Evolutionary conservation across 139 green algal genomes (phyloP).

Genomic region (Micractinium conductrix): DNA sequence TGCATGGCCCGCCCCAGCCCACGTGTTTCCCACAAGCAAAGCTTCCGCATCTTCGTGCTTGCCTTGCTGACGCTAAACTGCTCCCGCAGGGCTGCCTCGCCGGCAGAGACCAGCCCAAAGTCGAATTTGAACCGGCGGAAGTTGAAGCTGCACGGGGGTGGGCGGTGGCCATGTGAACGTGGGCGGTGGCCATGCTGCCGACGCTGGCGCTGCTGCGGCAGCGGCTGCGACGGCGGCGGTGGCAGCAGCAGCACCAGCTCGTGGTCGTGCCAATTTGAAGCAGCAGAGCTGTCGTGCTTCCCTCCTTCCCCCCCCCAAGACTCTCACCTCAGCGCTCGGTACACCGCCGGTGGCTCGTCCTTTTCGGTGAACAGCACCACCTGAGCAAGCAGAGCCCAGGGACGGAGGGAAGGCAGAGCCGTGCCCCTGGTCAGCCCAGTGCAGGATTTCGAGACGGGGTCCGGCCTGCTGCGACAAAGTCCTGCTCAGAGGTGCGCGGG

Average conservation of each 20-base stretch:
- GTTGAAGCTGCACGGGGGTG: slow-evolving; percentile 11
- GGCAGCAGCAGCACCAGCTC: not conserved
- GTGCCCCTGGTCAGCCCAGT: too few species aligned
- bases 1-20: too few species aligned
- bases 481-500: too few species aligned
- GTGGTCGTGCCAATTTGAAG: not conserved
- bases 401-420: too few species aligned
- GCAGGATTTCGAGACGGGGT: too few species aligned
- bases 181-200: not conserved
- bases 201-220: not conserved
- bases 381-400: slow-evolving; percentile 41
- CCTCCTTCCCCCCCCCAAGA: not conserved
- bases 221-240: not conserved
- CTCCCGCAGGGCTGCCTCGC: slow-evolving; percentile 24
- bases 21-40: too few species aligned
- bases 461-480: too few species aligned
- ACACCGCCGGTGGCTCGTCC: slow-evolving; percentile 50
- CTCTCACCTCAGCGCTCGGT: slow-evolving; percentile 43
- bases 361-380: slow-evolving; percentile 61
- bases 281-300: not conserved
- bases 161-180: not conserved
- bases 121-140: slow-evolving; percentile 35
- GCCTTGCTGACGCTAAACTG: slow-evolving; percentile 42
- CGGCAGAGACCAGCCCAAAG: slow-evolving; percentile 45
- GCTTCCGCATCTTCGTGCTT: too few species aligned